Conservation (phyloP, 2,329 filamentous ascomycete genomes). For the Neofusicoccum parvum region DNA sequence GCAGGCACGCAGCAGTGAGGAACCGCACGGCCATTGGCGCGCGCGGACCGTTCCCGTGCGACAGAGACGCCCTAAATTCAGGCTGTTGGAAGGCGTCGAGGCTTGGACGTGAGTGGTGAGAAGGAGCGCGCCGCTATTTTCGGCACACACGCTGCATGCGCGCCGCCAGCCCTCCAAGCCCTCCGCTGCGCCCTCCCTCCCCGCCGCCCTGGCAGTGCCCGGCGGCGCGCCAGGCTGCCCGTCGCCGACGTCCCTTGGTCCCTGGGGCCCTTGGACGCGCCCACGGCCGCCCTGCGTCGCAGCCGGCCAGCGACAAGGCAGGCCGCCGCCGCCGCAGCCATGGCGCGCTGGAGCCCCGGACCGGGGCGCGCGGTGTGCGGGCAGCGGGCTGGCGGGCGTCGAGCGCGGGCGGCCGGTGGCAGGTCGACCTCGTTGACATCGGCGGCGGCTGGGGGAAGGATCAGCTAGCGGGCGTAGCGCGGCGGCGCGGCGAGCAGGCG, state of each 20-base stretch:
- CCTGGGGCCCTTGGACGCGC: no score
- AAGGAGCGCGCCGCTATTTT: conserved; percentile 12
- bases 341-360: neutral
- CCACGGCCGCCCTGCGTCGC: no score
- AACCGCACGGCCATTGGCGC: neutral
- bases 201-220: neutral
- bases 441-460: conserved; percentile 5
- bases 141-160: conserved; percentile 6
- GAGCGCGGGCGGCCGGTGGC: neutral
- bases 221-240: neutral
- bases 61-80: conserved; percentile 10
- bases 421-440: conserved; percentile 5
- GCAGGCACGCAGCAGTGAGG: conserved; percentile 6
- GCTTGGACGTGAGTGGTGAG: conserved; percentile 20
- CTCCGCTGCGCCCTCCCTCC: conserved; percentile 8
- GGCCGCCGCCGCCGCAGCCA: neutral
- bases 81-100: conserved; percentile 18
- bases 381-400: no score
- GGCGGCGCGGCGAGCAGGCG: neutral
- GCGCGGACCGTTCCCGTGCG: conserved; percentile 23
- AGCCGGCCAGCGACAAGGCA: neutral
- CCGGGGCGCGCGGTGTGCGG: no score
- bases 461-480: conserved; percentile 15
- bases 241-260: no score
- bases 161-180: conserved; percentile 5